These are phyloP conservation scores for Umbelopsis sp. DNA, from an alignment of 192 early-diverging fungal genomes.

Conservation along the genomic window DNA sequence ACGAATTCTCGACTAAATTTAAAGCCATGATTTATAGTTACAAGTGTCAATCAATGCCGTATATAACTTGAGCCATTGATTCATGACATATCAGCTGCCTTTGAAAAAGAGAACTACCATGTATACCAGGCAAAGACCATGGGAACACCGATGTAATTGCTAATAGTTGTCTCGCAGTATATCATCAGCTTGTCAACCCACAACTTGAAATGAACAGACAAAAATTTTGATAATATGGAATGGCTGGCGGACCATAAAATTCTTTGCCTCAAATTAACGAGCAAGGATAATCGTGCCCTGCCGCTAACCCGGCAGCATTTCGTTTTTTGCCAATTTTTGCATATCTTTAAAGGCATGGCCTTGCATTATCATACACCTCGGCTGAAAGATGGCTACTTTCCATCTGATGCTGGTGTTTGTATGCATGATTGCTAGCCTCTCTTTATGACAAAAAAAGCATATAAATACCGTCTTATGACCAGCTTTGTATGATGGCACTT, in stretches of 20 bases:
- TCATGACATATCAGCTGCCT: too few species aligned
- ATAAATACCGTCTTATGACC: neutral
- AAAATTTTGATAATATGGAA: neutral
- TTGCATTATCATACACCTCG: conserved; percentile 1
- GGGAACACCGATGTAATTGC: too few species aligned
- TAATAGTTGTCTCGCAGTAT: too few species aligned
- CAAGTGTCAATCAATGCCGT: too few species aligned
- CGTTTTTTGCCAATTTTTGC: conserved; percentile 19
- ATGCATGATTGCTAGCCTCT: conserved; percentile 20
- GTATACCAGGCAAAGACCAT: too few species aligned
- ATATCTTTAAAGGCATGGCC: conserved; percentile 16
- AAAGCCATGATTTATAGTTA: too few species aligned
- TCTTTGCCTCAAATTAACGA: conserved; percentile 21
- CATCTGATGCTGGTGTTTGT: conserved; percentile 19
- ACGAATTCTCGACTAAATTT: too few species aligned
- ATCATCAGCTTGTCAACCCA: neutral
- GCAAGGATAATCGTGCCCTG: conserved; percentile 23
- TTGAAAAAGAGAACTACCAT: too few species aligned
- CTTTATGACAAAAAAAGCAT: neutral
- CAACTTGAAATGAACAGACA: neutral
- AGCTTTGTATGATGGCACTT: too few species aligned
- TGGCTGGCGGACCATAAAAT: neutral
- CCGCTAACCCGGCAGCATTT: conserved; percentile 21
- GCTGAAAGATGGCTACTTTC: conserved; percentile 21
- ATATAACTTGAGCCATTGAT: too few species aligned